Conservation (phyloP, 345 rosid genomes). For the Lepidium sativum region DNA sequence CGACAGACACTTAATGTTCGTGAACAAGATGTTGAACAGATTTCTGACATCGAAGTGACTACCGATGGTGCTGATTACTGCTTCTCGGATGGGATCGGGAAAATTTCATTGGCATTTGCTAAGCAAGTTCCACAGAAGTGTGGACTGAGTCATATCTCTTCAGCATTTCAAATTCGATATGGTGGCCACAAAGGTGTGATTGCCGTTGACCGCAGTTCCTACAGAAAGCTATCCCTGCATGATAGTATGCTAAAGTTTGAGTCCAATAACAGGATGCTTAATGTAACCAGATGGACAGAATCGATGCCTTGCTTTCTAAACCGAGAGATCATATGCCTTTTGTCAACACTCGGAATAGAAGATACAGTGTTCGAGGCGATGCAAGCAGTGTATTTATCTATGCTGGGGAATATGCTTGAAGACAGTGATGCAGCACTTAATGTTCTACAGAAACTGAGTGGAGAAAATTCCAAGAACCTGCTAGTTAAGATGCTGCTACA, state of each 20-base stretch:
- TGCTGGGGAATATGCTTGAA: slow-evolving; percentile 57
- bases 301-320: slow-evolving; percentile 88
- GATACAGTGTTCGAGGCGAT: slow-evolving; percentile 57
- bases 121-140: slow-evolving; percentile 69
- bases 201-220: slow-evolving; percentile 72
- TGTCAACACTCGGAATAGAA: slow-evolving; percentile 70
- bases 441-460: slow-evolving; percentile 53
- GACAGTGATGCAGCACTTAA: slow-evolving; percentile 55
- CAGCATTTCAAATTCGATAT: slow-evolving; percentile 92
- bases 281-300: slow-evolving; percentile 74
- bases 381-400: slow-evolving; percentile 54
- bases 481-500: slow-evolving; percentile 64
- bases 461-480: slow-evolving; percentile 43
- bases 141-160: slow-evolving; percentile 63
- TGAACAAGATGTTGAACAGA: slow-evolving; percentile 58
- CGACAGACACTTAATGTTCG: slow-evolving; percentile 59
- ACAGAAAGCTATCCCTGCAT: slow-evolving; percentile 71
- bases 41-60: slow-evolving; percentile 72
- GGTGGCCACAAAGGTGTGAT: slow-evolving; percentile 95
- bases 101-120: slow-evolving; percentile 70
- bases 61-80: slow-evolving; percentile 61
- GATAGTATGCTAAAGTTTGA: slow-evolving; percentile 83
- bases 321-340: slow-evolving; percentile 73
- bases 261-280: slow-evolving; percentile 75
- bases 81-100: slow-evolving; percentile 96